Percentiles rank a stretch among this genome's conserved stretches.
phyloP scores from a whole-genome alignment of 2,329 filamentous ascomycete species.

The Fonsecaea pugnacius region DNA sequence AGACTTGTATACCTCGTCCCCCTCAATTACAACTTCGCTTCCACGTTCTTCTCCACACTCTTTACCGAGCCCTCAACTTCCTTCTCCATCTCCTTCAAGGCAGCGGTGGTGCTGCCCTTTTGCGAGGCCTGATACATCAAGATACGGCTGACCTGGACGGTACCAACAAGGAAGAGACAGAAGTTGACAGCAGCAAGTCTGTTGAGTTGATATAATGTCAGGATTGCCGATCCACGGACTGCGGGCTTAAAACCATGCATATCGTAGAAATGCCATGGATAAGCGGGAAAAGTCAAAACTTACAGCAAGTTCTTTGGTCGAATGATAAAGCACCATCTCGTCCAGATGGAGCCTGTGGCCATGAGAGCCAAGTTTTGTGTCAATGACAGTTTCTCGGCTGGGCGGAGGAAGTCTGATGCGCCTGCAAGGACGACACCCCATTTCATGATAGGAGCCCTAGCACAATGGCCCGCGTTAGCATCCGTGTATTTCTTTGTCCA shows the following conservation, averaged over 20 bases:
- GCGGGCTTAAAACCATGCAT: neutral
- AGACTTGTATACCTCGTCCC: neutral
- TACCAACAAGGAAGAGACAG: constrained; percentile 88
- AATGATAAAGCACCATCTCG: constrained; percentile 97
- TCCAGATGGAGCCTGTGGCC: constrained; percentile 94
- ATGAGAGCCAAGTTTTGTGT: constrained; percentile 91
- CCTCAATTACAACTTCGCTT: constrained; percentile 30
- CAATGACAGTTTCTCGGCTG: constrained; percentile 87
- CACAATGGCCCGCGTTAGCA: constrained; percentile 11
- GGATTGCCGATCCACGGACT: neutral
- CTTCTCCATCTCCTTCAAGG: constrained; percentile 42
- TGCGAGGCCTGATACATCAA: constrained; percentile 65
- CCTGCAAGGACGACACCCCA: constrained; percentile 94
- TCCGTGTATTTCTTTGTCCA: neutral
- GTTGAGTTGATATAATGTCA: constrained; percentile 11
- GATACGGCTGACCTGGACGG: constrained; percentile 81
- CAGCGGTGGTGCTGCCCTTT: constrained; percentile 52
- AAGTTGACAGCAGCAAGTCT: constrained; percentile 96
- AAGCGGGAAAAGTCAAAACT: constrained; percentile 41
- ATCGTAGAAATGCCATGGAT: neutral
- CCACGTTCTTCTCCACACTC: constrained; percentile 34
- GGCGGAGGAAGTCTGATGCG: constrained; percentile 86
- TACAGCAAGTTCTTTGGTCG: constrained; percentile 89
- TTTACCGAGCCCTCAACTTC: constrained; percentile 42
- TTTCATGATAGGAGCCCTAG: constrained; percentile 93